Evolutionary conservation across 2,329 filamentous ascomycete species (phyloP), one percentile per base, ranked within the genome.

Genomic region (Verticillium isaacii): DNA sequence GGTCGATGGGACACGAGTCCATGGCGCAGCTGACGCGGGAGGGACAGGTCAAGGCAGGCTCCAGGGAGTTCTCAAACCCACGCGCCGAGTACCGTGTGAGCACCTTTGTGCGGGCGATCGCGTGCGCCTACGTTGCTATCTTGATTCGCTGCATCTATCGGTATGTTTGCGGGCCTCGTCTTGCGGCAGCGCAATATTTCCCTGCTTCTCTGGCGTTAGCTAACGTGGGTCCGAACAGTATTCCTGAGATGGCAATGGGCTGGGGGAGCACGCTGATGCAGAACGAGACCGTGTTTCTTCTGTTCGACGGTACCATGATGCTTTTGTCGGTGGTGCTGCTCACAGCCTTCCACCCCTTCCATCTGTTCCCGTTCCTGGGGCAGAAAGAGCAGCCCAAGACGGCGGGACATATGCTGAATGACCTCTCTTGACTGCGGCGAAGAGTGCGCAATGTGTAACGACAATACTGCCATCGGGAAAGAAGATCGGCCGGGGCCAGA

Each of bases 221-320:
- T 41, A 5, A 41, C 37, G 14, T 15, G 15, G 37, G 15, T 2
- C 5, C 12, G 37, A 17, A 37, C 29, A 61, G 57, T 25, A 60
- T 63, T 15, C 61, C 56, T 12, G 62, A 63, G 45, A 64, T 61
- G 61, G 59, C 39, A 2, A 54, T 32, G 32, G 64, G 64, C n/a
- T 66, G 64, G 64, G 64, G 60, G 12, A 63, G 56, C 32, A 37
- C 56, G 15, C 56, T 66, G 29, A 62, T 64, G 62, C 64, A 63
- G 32, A 61, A 64, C 45, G 65, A 66, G 39, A 60, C 61, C 2
- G 45, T 41, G 17, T 66, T 66, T 37, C 62, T 66, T 32, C 36
- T 64, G 19, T 60, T 64, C 52, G 65, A 66, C 54, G 61, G 64
- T 57, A 45, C 57, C 17, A 66, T 66, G 64, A 57, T 66, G 36